phyloP scores from a whole-genome alignment of 2,329 filamentous ascomycete species.

The Aspergillus pseudoviridinutans region DNA sequence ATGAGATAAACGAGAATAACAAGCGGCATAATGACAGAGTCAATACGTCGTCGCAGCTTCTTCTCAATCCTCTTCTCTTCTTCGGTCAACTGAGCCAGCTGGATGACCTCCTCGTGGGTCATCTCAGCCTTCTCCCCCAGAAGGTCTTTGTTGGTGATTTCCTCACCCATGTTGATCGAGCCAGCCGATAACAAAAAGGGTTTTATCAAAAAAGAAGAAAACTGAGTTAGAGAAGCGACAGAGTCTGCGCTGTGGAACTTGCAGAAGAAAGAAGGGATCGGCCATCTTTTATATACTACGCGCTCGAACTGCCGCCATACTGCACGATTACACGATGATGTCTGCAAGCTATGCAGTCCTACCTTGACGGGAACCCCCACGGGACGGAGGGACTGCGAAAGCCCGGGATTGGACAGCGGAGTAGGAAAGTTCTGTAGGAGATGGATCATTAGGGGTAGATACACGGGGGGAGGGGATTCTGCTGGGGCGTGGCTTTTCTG shows the following conservation, averaged over 20 bases:
- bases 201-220: neutral
- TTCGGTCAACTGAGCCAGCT: constrained; percentile 16
- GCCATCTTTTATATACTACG: neutral
- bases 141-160: constrained; percentile 11
- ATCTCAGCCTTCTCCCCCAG: constrained; percentile 16
- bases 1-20: constrained; percentile 42
- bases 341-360: neutral
- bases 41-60: constrained; percentile 36
- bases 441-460: too few relatives aligned
- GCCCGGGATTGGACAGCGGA: neutral
- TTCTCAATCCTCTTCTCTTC: constrained; percentile 36
- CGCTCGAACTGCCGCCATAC: neutral
- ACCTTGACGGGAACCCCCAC: neutral
- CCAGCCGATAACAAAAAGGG: neutral
- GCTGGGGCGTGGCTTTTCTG: neutral
- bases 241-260: neutral
- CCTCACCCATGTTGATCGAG: neutral
- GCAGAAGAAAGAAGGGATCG: neutral
- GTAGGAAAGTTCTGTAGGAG: too few relatives aligned
- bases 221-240: neutral
- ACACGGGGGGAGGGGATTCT: neutral
- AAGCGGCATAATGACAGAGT: constrained; percentile 37
- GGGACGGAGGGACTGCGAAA: neutral
- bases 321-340: neutral
- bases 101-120: constrained; percentile 35